Base-by-base conservation (phyloP, 257 asterid genomes). In the Voacanga thouarsii region DNA sequence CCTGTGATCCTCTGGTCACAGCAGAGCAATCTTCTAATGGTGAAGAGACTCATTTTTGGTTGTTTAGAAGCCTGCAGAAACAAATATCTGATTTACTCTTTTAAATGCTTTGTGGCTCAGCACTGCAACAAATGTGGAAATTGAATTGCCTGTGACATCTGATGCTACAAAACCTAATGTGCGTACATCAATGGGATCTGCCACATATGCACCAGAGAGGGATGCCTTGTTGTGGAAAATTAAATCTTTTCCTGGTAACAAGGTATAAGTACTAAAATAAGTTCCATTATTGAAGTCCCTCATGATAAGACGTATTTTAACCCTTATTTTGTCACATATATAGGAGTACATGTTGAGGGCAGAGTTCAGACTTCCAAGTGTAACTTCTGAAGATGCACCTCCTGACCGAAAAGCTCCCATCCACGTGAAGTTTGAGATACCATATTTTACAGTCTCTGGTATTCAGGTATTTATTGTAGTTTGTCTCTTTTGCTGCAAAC, bases 341-440 rank as follows among this genome's bases (percentile, higher is more conserved):
- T 76, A 87, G 91, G 88, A 88, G 75, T 86, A 82, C 72, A 74
- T 86, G 83, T 64, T 88, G 74, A 82, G 89, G 77, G 87, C 91
- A 39, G 89, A 88, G 84, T 84, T 83, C 66, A 80, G 79, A 64
- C 89, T 88, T 81, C 91, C 89, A 23, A 82, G 85, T 69, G 12
- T 86, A 70, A 51, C 65, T 77, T 78, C 88, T 53, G 89, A 88
- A 83, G 91, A 88, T 75, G 77, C 84, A 21, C 77, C 68, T 80
- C 86, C 88, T 0, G 91, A 86, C 74, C 82, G 85, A 70, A 86
- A 88, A 82, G 91, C 89, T 80, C 91, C 91, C 15, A 84, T 88
- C 49, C 79, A 82, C 7, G 87, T 88, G 80, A 88, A 86, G 76
- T 88, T 88, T 44, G 90, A 88, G 79, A 86, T 88, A 73, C 89